Evolutionary conservation across 2,329 filamentous ascomycete genomes (phyloP), one percentile per base, ranked within the genome.

Genomic region (Ceratocystis cacaofunesta): DNA sequence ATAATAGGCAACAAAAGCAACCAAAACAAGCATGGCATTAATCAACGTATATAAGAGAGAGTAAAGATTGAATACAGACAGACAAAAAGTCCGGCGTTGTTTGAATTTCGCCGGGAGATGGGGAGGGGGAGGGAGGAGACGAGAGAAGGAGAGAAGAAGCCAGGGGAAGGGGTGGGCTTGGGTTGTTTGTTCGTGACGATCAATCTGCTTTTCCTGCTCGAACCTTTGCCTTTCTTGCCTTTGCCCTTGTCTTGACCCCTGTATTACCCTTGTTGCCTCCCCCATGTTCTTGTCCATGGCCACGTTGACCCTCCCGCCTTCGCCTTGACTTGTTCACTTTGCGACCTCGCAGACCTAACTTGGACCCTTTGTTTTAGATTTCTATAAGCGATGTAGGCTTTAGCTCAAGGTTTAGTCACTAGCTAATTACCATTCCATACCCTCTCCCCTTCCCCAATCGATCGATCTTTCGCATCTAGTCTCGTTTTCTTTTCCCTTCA

Each of bases 301-400:
- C 52, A 57, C 22, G 52, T 30, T 57, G 22, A 15, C 25, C n/a
- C 19, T 55, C 19, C 52, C 10, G 52, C 52, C 10, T 30, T 57
- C 22, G 52, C 52, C 52, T 57, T 57, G 52, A 57, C 52, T 57
- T 57, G 52, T 57, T 57, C 46, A 50, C 46, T 50, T 50, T 55
- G 50, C 19, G 50, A 25, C 12, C 46, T 50, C 46, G 22, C 5
- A 12, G 6, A 28, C 52, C 17, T 32, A 17, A 17, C 22, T 55
- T 28, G 50, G 22, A 12, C 52, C 52, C 52, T 30, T 57, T 57
- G 52, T 57, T 57, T 57, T 57, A 7, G 52, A 57, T 57, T 57
- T 30, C 12, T 8, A 30, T 30, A 57, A 57, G 52, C 52, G 52
- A 57, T 22, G 22, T 28, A 57, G 52, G 52, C 52, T 30, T 17